phyloP scores from a whole-genome alignment of 2,329 filamentous ascomycete species.

The Beauveria pseudobassiana region DNA sequence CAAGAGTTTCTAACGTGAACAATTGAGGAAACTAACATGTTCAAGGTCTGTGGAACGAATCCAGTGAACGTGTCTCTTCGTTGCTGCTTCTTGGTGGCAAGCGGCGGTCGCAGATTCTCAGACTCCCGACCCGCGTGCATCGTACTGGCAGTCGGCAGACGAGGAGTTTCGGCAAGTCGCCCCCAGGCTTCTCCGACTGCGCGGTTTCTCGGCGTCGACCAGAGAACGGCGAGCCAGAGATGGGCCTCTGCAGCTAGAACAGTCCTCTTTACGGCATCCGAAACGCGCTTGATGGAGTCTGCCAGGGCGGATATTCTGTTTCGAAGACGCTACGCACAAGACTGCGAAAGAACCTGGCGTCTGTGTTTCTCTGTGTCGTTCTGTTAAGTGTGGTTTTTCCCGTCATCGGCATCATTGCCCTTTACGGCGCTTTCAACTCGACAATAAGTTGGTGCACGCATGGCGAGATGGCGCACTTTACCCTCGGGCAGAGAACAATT shows the following conservation, averaged over 20 bases:
- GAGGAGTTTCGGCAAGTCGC: slow-evolving; percentile 12
- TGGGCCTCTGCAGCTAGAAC: slow-evolving; percentile 8
- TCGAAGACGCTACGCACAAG: slow-evolving; percentile 21
- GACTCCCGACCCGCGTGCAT: slow-evolving; percentile 3
- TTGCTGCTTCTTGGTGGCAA: slow-evolving; percentile 2
- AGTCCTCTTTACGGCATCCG: slow-evolving; percentile 22
- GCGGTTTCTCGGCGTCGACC: slow-evolving; percentile 19
- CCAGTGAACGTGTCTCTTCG: slow-evolving; percentile 5
- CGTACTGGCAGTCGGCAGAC: slow-evolving; percentile 7
- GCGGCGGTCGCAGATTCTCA: not conserved
- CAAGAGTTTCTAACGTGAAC: too few relatives aligned
- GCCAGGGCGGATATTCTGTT: slow-evolving; percentile 24
- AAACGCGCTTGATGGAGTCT: slow-evolving; percentile 24
- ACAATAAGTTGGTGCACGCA: slow-evolving; percentile 41
- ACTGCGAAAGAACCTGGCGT: slow-evolving; percentile 24
- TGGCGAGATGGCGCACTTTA: slow-evolving; percentile 36
- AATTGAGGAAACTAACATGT: not conserved
- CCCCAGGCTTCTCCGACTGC: slow-evolving; percentile 16
- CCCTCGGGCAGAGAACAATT: slow-evolving; percentile 21
- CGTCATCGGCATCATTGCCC: slow-evolving; percentile 37
- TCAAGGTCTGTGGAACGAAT: not conserved
- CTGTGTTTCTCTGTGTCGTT: slow-evolving; percentile 33
- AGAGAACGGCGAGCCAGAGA: slow-evolving; percentile 12
- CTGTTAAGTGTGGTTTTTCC: slow-evolving; percentile 36
- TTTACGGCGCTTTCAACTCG: slow-evolving; percentile 36